A percentile compares a stretch with the other conserved stretches of the same genome.
Conservation (phyloP, 192 early-diverging fungal genomes). For the Jimgerdemannia lactiflua region DNA sequence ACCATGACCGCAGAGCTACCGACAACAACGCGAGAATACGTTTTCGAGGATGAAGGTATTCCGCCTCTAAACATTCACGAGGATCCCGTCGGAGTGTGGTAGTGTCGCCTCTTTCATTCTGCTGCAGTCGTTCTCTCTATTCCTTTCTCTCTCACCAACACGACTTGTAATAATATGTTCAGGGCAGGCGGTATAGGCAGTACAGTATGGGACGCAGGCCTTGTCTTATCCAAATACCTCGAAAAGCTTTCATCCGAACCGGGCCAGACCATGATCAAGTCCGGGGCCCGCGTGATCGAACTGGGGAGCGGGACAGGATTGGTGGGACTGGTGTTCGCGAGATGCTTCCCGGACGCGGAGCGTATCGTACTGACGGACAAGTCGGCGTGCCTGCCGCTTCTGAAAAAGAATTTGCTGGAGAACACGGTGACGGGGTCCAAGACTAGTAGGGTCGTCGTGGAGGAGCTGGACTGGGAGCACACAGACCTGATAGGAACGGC, state of each 20-base stretch:
- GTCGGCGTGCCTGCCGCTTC: constrained; percentile 34
- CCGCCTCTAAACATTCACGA: background rate
- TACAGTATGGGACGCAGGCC: constrained; percentile 3
- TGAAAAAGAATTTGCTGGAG: constrained; percentile 31
- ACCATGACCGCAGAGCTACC: background rate
- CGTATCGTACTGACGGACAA: constrained; percentile 49
- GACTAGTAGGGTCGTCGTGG: constrained; percentile 9
- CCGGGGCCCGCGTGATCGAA: constrained; percentile 31
- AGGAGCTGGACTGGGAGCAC: constrained; percentile 27
- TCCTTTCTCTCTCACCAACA: background rate
- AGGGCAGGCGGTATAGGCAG: background rate
- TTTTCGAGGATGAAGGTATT: background rate
- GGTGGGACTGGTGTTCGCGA: constrained; percentile 47
- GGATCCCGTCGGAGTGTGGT: background rate
- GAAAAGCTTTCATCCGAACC: background rate
- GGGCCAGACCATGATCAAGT: background rate
- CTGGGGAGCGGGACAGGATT: constrained; percentile 60
- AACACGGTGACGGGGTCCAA: constrained; percentile 9
- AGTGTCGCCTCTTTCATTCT: background rate
- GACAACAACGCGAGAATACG: background rate
- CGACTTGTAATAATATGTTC: background rate
- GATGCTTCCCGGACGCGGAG: constrained; percentile 3
- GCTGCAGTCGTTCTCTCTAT: background rate
- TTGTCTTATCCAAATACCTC: constrained; percentile 1
- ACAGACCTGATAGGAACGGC: constrained; percentile 13